A percentile compares a stretch with the other conserved stretches of the same genome.
Conservation (phyloP, 345 rosid species). For the Aquilaria malaccensis region DNA sequence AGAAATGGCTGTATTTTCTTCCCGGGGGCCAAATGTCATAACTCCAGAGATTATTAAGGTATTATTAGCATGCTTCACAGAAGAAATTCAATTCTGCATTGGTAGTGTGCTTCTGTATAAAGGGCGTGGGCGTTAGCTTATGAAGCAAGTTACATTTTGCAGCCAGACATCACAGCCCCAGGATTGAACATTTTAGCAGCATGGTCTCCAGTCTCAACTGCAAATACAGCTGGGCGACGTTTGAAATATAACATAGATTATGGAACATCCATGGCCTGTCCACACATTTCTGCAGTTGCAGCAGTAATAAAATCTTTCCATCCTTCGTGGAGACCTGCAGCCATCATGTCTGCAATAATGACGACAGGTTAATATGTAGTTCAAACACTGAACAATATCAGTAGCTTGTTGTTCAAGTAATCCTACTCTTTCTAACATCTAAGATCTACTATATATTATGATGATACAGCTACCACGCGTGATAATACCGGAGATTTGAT, state of each 20-base stretch:
- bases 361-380: constrained; percentile 35
- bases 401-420: too few species aligned
- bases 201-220: constrained; percentile 39
- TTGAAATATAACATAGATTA: constrained; percentile 34
- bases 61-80: background rate
- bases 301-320: constrained; percentile 34
- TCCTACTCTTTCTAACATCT: too few species aligned
- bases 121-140: background rate
- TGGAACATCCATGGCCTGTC: constrained; percentile 49
- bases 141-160: constrained; percentile 10
- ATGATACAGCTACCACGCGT: constrained; percentile 23
- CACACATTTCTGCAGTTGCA: constrained; percentile 39
- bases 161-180: constrained; percentile 45
- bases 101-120: too few species aligned
- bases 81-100: too few species aligned
- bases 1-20: constrained; percentile 33
- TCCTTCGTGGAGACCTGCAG: constrained; percentile 49
- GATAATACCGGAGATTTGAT: constrained; percentile 27
- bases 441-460: too few species aligned
- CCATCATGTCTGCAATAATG: constrained; percentile 49
- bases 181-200: constrained; percentile 44
- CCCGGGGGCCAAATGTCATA: constrained; percentile 36
- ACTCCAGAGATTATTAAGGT: constrained; percentile 44
- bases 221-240: constrained; percentile 12
- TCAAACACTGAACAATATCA: background rate